Percentiles rank a stretch among this genome's conserved stretches.
phyloP scores from a whole-genome alignment of 2,329 filamentous ascomycete genomes.

The Fusarium robinianum region DNA sequence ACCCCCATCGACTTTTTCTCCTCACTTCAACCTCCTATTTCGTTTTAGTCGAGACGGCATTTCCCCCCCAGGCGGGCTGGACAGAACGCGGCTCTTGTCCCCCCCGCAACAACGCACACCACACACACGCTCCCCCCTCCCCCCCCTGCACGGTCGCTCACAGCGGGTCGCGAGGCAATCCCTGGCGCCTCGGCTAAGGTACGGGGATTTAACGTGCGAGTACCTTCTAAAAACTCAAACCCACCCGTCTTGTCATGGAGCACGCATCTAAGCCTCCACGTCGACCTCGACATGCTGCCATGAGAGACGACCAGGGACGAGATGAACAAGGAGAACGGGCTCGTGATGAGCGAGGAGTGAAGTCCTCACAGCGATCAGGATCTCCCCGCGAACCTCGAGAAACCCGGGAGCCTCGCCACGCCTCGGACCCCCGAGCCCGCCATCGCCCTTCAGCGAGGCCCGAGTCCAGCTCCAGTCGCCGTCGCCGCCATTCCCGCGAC shows the following conservation, averaged over 20 bases:
- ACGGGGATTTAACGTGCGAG: constrained; percentile 44
- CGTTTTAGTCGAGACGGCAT: no score
- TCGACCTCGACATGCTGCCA: constrained; percentile 48
- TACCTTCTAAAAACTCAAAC: constrained; percentile 47
- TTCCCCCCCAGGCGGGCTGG: no score
- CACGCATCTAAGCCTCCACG: constrained; percentile 41
- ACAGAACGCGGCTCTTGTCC: constrained; percentile 12
- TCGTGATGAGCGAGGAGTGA: constrained; percentile 43
- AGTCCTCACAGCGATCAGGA: constrained; percentile 39
- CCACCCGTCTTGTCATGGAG: constrained; percentile 38
- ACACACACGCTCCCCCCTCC: constrained; percentile 4
- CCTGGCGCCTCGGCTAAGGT: constrained; percentile 45
- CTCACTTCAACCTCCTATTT: no score
- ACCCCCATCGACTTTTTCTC: no score
- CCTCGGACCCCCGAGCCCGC: constrained; percentile 36
- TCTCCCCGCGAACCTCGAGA: constrained; percentile 39
- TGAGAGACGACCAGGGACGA: constrained; percentile 46
- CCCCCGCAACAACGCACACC: constrained; percentile 26
- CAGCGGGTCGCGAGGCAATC: constrained; percentile 30
- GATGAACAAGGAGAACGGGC: constrained; percentile 45
- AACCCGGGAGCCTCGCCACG: constrained; percentile 36
- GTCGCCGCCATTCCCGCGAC: constrained; percentile 46
- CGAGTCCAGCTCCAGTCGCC: constrained; percentile 41
- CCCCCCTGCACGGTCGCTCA: constrained; percentile 23
- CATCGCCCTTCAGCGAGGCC: constrained; percentile 42